Evolutionary conservation across 306 rosid species (phyloP), one percentile per base, ranked within the genome.

Genomic region (Medicago truncatula): DNA sequence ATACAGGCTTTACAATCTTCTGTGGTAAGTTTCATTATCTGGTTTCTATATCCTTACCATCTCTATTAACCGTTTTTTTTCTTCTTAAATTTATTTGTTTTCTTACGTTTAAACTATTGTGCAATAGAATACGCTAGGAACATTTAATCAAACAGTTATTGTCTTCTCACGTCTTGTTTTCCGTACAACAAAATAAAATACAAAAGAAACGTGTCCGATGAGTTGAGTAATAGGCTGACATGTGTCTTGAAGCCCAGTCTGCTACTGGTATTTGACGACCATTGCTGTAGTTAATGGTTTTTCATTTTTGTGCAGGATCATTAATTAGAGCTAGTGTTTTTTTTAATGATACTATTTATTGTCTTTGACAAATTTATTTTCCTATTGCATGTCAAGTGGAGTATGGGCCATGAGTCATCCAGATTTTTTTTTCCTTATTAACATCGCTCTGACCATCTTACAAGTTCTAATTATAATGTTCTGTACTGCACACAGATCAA

Each of bases 1-100:
- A 85, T 85, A 23, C 86, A 88, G 60, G 71, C 82, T 79, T 73
- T 88, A 58, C 87, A 83, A 59, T 74, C 80, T 41, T 70, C 63
- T 71, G 85, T 78, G 86, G 98, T 91, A 80, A 71, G 93, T 75
- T 84, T 69, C 52, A 69, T 43, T 73, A 40, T 41, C 18, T 46
- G 70, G 49, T 58, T 7, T 12, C 52, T 70, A 15, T 60, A 57
- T 67, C 58, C 66, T 9, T 60, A 75, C 44, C 54, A 4, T 17
- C 53, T 63, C n/a, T 16, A 56, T 47, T 64, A 71, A 71, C 36
- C 1, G 6, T 21, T 63, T 40, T 13, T 40, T 13, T 43, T 53
- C 49, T 75, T 23, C 13, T 43, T 6, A 12, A 38, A 50, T 65
- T 21, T 10, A 11, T 23, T 40, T 80, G 16, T 31, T 75, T 61